Base-by-base conservation (phyloP, 495 filamentous ascomycete genomes). In the Immersiella caudata region DNA sequence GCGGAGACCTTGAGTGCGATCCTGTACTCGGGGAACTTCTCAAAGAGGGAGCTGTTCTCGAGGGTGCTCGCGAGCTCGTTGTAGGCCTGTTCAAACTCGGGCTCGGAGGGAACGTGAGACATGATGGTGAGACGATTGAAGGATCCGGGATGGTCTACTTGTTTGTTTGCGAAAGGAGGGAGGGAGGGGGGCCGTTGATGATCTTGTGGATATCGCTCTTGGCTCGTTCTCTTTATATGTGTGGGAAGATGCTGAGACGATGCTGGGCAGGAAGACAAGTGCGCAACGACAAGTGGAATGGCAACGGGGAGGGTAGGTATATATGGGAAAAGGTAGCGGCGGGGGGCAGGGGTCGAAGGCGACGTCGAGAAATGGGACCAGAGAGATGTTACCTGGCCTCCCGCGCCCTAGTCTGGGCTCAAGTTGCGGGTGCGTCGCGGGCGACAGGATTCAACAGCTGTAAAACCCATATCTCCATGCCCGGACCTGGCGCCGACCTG, bases 61-160 rank as follows among this genome's bases (percentile, higher is more conserved):
- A 99, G 92, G 59, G 94, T 96, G 68, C 91, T 93, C 76, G 85
- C 91, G 62, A 99, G 93, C 85, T 99, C 95, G 82, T 95, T 93
- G 86, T 96, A 96, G 70, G 95, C 95, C 86, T 99, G 95, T 88
- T 97, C 89, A 84, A 98, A 99, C 84, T 99, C 95, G 76, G 95
- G 94, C 86, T 99, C 95, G 65, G 81, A 79, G 60, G 92, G 87
- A 74, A 94, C 83, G 85, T 96, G 90, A 66, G 93, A 91, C 93
- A 97, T 96, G 72, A 36, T 84, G 74, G 62, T 66, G 56, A 62
- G 50, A 27, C 25, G n/a, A 26, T 60, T 49, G 56, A 18, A 49
- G 16, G 18, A 46, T 1, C 36, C 29, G 65, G 49, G 54, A 49
- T 18, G 52, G 25, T 33, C 24, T 8, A 22, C 22, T 33, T 29